phyloP scores from a whole-genome alignment of 148 eudicot genomes.

The Fallopia convolvulus region DNA sequence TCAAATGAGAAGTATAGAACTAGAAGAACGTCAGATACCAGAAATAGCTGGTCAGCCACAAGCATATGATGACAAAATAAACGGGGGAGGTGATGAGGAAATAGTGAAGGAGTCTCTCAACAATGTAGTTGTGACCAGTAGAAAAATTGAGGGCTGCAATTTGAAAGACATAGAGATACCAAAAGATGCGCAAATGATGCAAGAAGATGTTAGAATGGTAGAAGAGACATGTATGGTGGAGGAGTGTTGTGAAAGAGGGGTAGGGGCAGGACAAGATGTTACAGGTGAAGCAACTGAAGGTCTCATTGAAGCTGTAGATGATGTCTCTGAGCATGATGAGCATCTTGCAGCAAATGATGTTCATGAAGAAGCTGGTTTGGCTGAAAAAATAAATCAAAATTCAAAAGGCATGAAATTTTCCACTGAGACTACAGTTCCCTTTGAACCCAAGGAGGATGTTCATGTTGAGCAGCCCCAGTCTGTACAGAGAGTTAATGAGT shows the following conservation, averaged over 20 bases:
- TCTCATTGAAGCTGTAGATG: constrained; percentile 19
- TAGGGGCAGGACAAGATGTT: constrained; percentile 12
- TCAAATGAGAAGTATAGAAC: constrained; percentile 12
- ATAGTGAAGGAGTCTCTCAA: constrained; percentile 16
- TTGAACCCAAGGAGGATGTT: neutral
- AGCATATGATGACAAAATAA: constrained; percentile 16
- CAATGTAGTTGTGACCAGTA: constrained; percentile 16
- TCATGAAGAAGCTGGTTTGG: constrained; percentile 19
- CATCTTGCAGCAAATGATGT: constrained; percentile 15
- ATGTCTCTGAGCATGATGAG: constrained; percentile 17
- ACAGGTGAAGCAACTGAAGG: constrained; percentile 13
- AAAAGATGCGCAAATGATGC: constrained; percentile 21
- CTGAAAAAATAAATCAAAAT: constrained; percentile 1
- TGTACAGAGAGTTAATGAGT: neutral
- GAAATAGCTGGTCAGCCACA: constrained; percentile 23
- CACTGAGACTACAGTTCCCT: constrained; percentile 14
- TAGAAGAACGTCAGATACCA: constrained; percentile 22
- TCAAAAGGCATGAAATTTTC: neutral
- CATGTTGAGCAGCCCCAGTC: neutral
- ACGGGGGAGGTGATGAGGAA: constrained; percentile 19
- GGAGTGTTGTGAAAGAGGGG: constrained; percentile 11
- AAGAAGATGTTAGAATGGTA: constrained; percentile 12
- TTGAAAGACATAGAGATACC: constrained; percentile 17
- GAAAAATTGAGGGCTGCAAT: constrained; percentile 17
- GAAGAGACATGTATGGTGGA: constrained; percentile 17